These are phyloP conservation scores for Xylaria sp. DNA, from an alignment of 2,329 filamentous ascomycete genomes.

Conservation along the genomic window DNA sequence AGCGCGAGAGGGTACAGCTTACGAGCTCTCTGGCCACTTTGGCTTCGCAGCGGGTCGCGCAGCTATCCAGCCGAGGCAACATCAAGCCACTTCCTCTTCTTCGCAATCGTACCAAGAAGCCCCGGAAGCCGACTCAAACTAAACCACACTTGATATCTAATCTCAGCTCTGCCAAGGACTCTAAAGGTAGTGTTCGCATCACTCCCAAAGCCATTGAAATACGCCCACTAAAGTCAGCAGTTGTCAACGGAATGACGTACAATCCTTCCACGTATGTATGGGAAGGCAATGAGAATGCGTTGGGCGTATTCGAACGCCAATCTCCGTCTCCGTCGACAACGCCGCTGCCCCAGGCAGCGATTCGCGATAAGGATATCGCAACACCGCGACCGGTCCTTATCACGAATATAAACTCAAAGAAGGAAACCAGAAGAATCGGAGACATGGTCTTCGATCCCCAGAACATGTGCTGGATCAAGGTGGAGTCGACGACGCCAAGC, in stretches of 20 bases:
- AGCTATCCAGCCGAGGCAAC: slow-evolving; percentile 47
- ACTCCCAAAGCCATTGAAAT: background rate
- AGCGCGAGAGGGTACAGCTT: slow-evolving; percentile 46
- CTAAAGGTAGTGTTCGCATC: slow-evolving; percentile 61
- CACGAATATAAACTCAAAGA: slow-evolving; percentile 76
- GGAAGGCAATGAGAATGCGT: slow-evolving; percentile 92
- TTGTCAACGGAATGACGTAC: slow-evolving; percentile 92
- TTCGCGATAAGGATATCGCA: slow-evolving; percentile 51
- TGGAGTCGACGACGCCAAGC: slow-evolving; percentile 47
- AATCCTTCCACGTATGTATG: slow-evolving; percentile 81
- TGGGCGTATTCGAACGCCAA: slow-evolving; percentile 70
- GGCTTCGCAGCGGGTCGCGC: slow-evolving; percentile 49
- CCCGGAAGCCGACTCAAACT: slow-evolving; percentile 50
- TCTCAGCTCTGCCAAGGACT: slow-evolving; percentile 65
- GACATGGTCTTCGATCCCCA: slow-evolving; percentile 98
- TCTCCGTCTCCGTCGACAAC: slow-evolving; percentile 49
- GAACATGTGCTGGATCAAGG: slow-evolving; percentile 96
- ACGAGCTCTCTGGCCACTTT: slow-evolving; percentile 50
- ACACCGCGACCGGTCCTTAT: slow-evolving; percentile 75
- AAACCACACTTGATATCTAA: slow-evolving; percentile 90
- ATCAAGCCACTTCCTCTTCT: slow-evolving; percentile 42
- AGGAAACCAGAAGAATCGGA: slow-evolving; percentile 89
- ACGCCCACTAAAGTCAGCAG: slow-evolving; percentile 38
- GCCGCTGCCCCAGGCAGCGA: slow-evolving; percentile 39
- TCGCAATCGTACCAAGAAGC: slow-evolving; percentile 50